Conservation (phyloP, 1,284 basidiomycete genomes). For the Gastroboletus turbinatus region DNA sequence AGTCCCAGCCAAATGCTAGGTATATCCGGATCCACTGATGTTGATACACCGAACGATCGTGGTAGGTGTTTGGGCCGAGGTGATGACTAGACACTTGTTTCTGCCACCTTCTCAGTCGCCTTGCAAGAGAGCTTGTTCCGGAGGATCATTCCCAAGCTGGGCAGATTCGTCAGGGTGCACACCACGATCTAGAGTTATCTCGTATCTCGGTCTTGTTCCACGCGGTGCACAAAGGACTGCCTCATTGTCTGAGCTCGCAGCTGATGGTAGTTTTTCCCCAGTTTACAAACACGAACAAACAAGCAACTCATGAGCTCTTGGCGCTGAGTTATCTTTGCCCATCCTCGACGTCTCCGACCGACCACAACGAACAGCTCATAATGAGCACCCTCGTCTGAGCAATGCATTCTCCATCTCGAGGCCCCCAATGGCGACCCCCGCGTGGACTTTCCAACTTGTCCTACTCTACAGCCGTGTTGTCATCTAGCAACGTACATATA, state of each 20-base stretch:
- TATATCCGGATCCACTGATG: background rate
- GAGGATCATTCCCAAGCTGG: background rate
- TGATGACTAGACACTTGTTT: background rate
- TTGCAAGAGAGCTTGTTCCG: background rate
- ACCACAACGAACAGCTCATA: slow-evolving; percentile 9
- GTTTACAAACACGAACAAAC: slow-evolving; percentile 19
- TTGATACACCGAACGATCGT: background rate
- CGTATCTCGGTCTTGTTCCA: background rate
- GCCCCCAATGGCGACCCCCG: slow-evolving; percentile 13
- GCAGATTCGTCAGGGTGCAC: background rate
- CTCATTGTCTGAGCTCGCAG: background rate
- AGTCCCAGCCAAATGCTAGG: background rate
- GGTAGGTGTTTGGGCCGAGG: no score
- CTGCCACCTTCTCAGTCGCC: background rate
- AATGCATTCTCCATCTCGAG: background rate
- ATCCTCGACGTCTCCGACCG: background rate
- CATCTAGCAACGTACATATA: slow-evolving; percentile 3
- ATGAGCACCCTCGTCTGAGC: slow-evolving; percentile 22
- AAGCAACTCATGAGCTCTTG: background rate
- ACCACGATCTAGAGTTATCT: background rate
- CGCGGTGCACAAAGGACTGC: background rate
- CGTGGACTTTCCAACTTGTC: slow-evolving; percentile 5
- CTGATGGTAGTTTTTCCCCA: background rate
- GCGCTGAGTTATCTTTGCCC: background rate
- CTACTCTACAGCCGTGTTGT: slow-evolving; percentile 1